Conservation (phyloP, 2,329 filamentous ascomycete species). For the Cordyceps tenuipes region DNA sequence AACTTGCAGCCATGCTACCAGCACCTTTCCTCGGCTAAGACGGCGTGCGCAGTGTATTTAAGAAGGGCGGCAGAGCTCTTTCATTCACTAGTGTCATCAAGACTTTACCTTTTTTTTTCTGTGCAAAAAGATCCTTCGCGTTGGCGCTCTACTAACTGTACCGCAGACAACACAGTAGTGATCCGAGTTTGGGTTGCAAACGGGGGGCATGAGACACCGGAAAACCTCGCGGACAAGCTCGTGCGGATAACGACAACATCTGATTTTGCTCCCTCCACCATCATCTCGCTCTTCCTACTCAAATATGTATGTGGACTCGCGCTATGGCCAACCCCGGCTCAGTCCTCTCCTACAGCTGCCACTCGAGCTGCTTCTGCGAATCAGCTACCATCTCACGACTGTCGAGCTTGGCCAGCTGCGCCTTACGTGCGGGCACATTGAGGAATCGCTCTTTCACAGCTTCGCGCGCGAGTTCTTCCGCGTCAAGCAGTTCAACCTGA, state of each 20-base stretch:
- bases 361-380: slow-evolving; percentile 49
- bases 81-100: background rate
- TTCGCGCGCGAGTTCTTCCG: slow-evolving; percentile 57
- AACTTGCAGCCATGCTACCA: background rate
- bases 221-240: background rate
- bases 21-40: background rate
- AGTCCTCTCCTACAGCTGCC: slow-evolving; percentile 34
- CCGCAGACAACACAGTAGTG: too few species aligned
- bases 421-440: slow-evolving; percentile 44
- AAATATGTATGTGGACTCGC: background rate
- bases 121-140: background rate
- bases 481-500: slow-evolving; percentile 58
- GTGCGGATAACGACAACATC: background rate
- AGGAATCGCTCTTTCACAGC: slow-evolving; percentile 42
- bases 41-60: background rate
- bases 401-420: slow-evolving; percentile 47
- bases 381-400: slow-evolving; percentile 46
- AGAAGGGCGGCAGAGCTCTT: background rate
- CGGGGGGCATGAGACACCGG: background rate
- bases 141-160: background rate
- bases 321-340: background rate
- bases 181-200: background rate
- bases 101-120: background rate
- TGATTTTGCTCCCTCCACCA: background rate
- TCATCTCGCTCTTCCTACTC: background rate